phyloP scores from a whole-genome alignment of 2,329 filamentous ascomycete genomes.

The Gremmenia infestans region DNA sequence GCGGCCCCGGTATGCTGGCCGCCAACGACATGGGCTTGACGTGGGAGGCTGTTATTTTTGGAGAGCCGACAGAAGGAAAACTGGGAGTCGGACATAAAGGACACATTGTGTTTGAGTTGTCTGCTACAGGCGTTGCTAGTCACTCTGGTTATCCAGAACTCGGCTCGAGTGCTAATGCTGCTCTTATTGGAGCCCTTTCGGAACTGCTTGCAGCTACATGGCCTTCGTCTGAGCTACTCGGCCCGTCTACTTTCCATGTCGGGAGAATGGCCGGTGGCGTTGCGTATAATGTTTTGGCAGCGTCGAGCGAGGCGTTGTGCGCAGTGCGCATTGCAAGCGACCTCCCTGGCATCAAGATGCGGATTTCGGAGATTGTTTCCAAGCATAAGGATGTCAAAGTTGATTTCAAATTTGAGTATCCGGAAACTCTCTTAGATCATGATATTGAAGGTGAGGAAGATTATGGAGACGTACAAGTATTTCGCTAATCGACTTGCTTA shows the following conservation, averaged over 20 bases:
- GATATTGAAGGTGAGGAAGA: conserved; percentile 61
- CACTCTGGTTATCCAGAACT: conserved; percentile 91
- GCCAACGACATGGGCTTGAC: conserved; percentile 42
- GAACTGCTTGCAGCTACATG: conserved; percentile 63
- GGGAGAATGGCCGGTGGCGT: conserved; percentile 73
- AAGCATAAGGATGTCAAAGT: conserved; percentile 32
- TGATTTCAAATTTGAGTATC: conserved; percentile 62
- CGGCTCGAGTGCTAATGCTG: conserved; percentile 75
- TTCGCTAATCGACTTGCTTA: conserved; percentile 1
- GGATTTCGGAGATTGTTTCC: not conserved
- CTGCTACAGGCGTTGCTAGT: conserved; percentile 66
- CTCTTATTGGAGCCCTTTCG: conserved; percentile 65
- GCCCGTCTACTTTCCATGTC: conserved; percentile 82
- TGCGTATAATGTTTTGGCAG: conserved; percentile 79
- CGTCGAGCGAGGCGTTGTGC: conserved; percentile 40
- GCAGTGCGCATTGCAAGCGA: conserved; percentile 16
- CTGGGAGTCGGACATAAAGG: conserved; percentile 93
- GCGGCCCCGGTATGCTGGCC: conserved; percentile 73
- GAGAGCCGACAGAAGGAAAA: conserved; percentile 83
- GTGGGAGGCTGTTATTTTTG: conserved; percentile 73
- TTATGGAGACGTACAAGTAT: not conserved
- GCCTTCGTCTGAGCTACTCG: conserved; percentile 69
- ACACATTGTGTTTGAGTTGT: conserved; percentile 60
- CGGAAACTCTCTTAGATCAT: conserved; percentile 68
- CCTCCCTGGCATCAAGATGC: not conserved